These are phyloP conservation scores for Rhodofomes roseus DNA, from an alignment of 1,284 basidiomycete genomes.

Conservation along the genomic window DNA sequence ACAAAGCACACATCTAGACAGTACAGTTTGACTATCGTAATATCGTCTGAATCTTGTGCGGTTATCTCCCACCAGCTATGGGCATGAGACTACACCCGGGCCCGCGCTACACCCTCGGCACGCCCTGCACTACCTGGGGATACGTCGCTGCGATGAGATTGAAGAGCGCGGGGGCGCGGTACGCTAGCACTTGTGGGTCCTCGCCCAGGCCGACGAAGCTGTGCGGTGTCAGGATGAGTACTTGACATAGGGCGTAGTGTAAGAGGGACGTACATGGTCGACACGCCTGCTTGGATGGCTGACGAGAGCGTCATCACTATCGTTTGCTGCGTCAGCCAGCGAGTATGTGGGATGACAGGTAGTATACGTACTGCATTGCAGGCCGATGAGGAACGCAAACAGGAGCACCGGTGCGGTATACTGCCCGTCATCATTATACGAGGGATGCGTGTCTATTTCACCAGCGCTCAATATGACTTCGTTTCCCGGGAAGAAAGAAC, in stretches of 20 bases:
- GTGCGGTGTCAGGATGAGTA: constrained; percentile 8
- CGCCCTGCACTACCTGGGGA: constrained; percentile 54
- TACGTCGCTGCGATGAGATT: constrained; percentile 57
- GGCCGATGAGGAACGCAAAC: constrained; percentile 79
- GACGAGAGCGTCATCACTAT: constrained; percentile 64
- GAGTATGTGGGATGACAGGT: background rate
- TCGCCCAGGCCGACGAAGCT: constrained; percentile 83
- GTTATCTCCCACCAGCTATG: too few species aligned
- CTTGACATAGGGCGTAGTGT: background rate
- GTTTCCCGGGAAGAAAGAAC: background rate
- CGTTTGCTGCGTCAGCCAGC: constrained; percentile 5
- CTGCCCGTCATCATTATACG: constrained; percentile 70
- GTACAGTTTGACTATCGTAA: too few species aligned
- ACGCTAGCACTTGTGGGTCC: constrained; percentile 73
- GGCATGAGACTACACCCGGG: too few species aligned
- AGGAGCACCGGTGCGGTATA: constrained; percentile 76
- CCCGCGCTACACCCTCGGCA: constrained; percentile 32
- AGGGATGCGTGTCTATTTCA: constrained; percentile 59
- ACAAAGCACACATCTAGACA: too few species aligned
- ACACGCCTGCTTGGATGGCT: constrained; percentile 77
- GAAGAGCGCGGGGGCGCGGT: constrained; percentile 72
- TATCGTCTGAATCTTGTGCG: too few species aligned
- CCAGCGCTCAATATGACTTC: constrained; percentile 4
- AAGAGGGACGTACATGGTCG: constrained; percentile 58
- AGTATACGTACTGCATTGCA: constrained; percentile 58